Conservation (phyloP, 2,329 filamentous ascomycete species). For the Botryosphaeria agaves region DNA sequence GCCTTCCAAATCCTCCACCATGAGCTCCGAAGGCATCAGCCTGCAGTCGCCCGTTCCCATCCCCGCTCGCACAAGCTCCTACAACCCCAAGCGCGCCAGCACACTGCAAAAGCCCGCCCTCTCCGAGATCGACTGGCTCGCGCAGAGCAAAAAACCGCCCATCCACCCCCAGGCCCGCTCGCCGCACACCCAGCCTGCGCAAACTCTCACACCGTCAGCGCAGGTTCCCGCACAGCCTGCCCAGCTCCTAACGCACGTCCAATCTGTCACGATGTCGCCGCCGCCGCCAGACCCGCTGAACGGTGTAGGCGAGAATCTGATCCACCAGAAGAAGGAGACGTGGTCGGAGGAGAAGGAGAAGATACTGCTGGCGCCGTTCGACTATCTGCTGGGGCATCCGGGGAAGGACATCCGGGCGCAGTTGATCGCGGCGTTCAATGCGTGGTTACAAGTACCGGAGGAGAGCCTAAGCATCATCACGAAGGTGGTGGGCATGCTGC, state of each 20-base stretch:
- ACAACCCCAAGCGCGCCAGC: not conserved
- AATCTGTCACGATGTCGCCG: slow-evolving; percentile 14
- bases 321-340: slow-evolving; percentile 23
- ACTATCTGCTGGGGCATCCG: slow-evolving; percentile 62
- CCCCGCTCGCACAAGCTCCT: not conserved
- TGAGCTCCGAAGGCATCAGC: too few species aligned
- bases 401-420: slow-evolving; percentile 74
- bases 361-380: slow-evolving; percentile 60
- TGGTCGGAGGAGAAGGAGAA: slow-evolving; percentile 65
- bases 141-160: slow-evolving; percentile 16
- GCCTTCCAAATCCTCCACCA: too few species aligned
- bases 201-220: not conserved
- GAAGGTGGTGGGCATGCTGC: slow-evolving; percentile 66
- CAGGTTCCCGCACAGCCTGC: not conserved
- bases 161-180: slow-evolving; percentile 3
- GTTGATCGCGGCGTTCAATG: slow-evolving; percentile 67
- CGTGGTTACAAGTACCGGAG: slow-evolving; percentile 57
- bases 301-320: slow-evolving; percentile 19
- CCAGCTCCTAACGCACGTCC: slow-evolving; percentile 4
- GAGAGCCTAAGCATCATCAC: slow-evolving; percentile 58
- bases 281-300: slow-evolving; percentile 10
- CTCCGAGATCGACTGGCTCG: slow-evolving; percentile 21
- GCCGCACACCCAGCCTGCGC: too few species aligned
- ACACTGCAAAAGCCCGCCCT: slow-evolving; percentile 5
- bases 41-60: not conserved